Conservation (phyloP, 352 stramenopile species). For the Phytophthora sp. region DNA sequence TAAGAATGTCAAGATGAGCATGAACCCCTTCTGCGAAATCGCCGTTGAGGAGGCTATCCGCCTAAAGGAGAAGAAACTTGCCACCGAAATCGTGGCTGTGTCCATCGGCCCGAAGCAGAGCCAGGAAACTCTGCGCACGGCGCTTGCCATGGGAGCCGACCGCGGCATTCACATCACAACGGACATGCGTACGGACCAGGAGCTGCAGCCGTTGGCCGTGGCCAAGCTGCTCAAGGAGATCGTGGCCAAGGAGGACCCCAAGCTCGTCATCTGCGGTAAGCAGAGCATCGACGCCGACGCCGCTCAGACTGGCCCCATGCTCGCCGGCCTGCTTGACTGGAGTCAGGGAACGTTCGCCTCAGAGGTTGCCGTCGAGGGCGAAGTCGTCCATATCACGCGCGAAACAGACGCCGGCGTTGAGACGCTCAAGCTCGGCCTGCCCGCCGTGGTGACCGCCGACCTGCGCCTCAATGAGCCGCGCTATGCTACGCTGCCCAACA, state of each 20-base stretch:
- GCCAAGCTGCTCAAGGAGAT: constrained; percentile 96
- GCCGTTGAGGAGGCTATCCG: constrained; percentile 98
- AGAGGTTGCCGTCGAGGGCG: constrained; percentile 79
- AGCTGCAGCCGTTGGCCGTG: constrained; percentile 97
- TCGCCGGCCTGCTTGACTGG: constrained; percentile 96
- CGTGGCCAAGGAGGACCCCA: constrained; percentile 92
- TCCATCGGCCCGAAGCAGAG: constrained; percentile 98
- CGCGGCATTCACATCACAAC: constrained; percentile 98
- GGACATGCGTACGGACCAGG: constrained; percentile 96
- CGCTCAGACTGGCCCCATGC: constrained; percentile 92
- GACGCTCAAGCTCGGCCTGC: constrained; percentile 87
- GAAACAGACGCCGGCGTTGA: constrained; percentile 96
- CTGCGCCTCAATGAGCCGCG: constrained; percentile 98
- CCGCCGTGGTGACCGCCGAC: constrained; percentile 98
- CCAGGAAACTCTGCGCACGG: constrained; percentile 96
- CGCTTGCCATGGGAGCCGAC: constrained; percentile 94
- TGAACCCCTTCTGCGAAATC: constrained; percentile 99
- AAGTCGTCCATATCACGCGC: constrained; percentile 85
- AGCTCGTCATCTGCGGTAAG: constrained; percentile 98
- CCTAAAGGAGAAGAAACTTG: constrained; percentile 98
- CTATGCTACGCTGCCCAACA: constrained; percentile 99
- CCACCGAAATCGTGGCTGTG: constrained; percentile 95
- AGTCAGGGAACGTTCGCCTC: constrained; percentile 98
- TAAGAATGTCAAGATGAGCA: constrained; percentile 99
- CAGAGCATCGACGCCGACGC: constrained; percentile 93